Evolutionary conservation across 1,284 basidiomycete genomes (phyloP).

Genomic region (Bjerkandera adusta): DNA sequence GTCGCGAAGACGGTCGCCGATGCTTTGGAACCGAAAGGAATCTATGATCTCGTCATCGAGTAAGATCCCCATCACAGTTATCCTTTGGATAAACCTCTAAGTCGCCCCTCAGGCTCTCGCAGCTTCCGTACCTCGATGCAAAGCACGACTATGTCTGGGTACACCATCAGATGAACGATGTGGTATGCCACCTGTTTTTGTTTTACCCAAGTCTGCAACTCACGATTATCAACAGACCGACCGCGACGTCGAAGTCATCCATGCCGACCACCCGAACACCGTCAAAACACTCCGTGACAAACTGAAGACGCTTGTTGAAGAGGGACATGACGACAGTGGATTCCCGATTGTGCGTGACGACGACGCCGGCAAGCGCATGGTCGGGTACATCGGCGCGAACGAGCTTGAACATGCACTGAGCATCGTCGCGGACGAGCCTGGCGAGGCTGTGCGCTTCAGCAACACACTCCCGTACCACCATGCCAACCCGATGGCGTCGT

Average conservation of each 20-base stretch:
- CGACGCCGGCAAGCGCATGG: constrained; percentile 57
- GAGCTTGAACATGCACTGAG: constrained; percentile 93
- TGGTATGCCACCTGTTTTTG: constrained; percentile 40
- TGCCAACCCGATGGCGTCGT: constrained; percentile 45
- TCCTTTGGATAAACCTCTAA: constrained; percentile 15
- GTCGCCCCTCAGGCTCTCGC: constrained; percentile 44
- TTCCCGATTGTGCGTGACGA: constrained; percentile 77
- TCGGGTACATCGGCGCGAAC: constrained; percentile 91
- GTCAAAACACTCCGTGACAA: constrained; percentile 69
- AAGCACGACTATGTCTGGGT: constrained; percentile 92
- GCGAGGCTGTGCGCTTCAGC: constrained; percentile 66
- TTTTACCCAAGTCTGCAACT: constrained; percentile 6
- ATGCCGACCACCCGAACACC: constrained; percentile 67
- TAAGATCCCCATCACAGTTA: constrained; percentile 32
- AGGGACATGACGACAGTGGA: constrained; percentile 79
- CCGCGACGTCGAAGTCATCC: constrained; percentile 64
- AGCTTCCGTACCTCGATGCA: constrained; percentile 89
- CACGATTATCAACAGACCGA: constrained; percentile 44
- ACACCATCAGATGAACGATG: constrained; percentile 67
- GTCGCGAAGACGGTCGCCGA: constrained; percentile 94
- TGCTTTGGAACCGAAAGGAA: constrained; percentile 90
- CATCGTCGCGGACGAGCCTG: constrained; percentile 73
- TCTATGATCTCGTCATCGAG: constrained; percentile 95
- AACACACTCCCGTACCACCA: constrained; percentile 40
- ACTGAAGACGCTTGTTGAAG: constrained; percentile 54